Percentiles rank a stretch among this genome's conserved stretches.
phyloP scores from a whole-genome alignment of 371 early-diverging fungal species.

The Actinomucor elegans region DNA sequence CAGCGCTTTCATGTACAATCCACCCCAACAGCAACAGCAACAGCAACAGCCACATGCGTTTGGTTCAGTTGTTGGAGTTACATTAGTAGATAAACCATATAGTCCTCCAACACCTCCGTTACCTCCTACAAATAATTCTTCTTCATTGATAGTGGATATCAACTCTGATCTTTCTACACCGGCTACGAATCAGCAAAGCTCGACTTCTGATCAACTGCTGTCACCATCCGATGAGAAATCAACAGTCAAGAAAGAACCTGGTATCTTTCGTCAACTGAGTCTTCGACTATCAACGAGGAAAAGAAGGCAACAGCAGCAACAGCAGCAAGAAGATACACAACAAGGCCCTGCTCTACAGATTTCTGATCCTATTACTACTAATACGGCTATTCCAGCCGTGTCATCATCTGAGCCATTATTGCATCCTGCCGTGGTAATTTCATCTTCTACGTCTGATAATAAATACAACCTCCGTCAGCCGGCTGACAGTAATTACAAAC shows the following conservation, averaged over 20 bases:
- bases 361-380: neutral
- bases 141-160: too few species aligned
- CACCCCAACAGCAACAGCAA: neutral
- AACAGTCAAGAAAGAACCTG: slow-evolving; percentile 11
- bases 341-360: neutral
- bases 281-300: slow-evolving; percentile 14
- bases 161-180: neutral
- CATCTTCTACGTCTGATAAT: neutral
- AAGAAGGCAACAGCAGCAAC: slow-evolving; percentile 5
- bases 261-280: slow-evolving; percentile 22
- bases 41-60: neutral
- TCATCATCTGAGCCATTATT: slow-evolving; percentile 10
- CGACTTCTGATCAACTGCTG: neutral
- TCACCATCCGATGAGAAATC: neutral
- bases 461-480: neutral
- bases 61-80: slow-evolving; percentile 12
- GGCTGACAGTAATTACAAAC: neutral
- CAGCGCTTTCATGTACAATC: slow-evolving; percentile 17
- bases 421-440: slow-evolving; percentile 21
- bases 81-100: slow-evolving; percentile 15
- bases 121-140: neutral
- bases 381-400: neutral
- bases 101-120: neutral
- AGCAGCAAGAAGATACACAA: slow-evolving; percentile 3
- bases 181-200: neutral